Conservation (phyloP, 345 rosid genomes). For the Euphorbia lathyris region DNA sequence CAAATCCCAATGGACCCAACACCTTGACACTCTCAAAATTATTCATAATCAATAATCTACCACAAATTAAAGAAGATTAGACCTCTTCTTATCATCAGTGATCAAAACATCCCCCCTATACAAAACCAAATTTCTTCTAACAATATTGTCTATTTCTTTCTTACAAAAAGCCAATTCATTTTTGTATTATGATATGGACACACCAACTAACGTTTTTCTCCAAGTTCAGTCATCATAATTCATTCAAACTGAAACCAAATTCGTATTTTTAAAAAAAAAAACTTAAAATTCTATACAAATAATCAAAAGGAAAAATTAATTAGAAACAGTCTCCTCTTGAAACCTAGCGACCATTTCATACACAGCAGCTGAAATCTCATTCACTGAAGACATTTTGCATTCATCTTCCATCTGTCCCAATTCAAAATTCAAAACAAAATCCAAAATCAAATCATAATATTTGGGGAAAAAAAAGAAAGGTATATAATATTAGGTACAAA, state of each 20-base stretch:
- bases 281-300: background rate
- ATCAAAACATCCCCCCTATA: no score
- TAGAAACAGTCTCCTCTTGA: constrained; percentile 29
- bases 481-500: constrained; percentile 2
- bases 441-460: background rate
- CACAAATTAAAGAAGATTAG: no score
- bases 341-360: constrained; percentile 46
- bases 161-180: no score
- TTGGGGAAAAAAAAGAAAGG: background rate
- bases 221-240: no score
- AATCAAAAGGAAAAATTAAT: constrained; percentile 13
- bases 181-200: no score
- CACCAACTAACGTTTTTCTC: no score
- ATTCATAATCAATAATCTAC: no score
- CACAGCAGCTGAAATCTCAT: constrained; percentile 53
- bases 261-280: no score
- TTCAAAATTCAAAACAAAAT: background rate
- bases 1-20: constrained; percentile 2
- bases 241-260: no score
- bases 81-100: no score
- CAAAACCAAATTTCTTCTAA: no score
- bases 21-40: background rate
- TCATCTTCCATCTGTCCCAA: constrained; percentile 47
- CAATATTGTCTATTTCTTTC: no score
- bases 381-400: constrained; percentile 39